Evolutionary conservation across 495 filamentous ascomycete species (phyloP).

Genomic region (Penicillium manginii): DNA sequence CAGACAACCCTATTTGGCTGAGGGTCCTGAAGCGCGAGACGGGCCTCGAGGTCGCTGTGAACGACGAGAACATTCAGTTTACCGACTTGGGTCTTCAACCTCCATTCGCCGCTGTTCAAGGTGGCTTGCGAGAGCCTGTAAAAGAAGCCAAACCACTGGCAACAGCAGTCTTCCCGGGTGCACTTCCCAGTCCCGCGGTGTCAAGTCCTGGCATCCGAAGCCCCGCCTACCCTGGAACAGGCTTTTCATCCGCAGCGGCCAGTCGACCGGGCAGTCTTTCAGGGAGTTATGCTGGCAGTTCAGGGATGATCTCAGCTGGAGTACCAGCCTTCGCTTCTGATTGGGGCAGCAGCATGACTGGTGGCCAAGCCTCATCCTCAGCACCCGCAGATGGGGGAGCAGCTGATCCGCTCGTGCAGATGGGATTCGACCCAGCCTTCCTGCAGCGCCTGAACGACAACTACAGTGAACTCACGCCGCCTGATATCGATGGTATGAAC

Average conservation of each 20-base stretch:
- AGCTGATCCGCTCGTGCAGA: constrained; percentile 44
- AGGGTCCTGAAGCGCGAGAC: constrained; percentile 67
- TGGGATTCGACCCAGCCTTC: constrained; percentile 49
- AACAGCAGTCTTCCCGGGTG: constrained; percentile 25
- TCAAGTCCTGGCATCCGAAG: constrained; percentile 43
- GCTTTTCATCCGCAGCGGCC: constrained; percentile 40
- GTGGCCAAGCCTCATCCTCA: constrained; percentile 34
- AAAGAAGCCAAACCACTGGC: constrained; percentile 38
- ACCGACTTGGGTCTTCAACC: constrained; percentile 45
- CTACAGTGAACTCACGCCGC: constrained; percentile 36
- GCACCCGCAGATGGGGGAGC: constrained; percentile 34
- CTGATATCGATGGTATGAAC: constrained; percentile 29
- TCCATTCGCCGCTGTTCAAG: constrained; percentile 41
- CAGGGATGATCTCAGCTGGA: constrained; percentile 36
- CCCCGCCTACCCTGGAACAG: constrained; percentile 38
- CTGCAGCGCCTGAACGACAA: constrained; percentile 42
- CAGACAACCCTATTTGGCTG: constrained; percentile 68
- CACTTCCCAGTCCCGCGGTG: constrained; percentile 32
- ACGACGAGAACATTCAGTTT: constrained; percentile 40
- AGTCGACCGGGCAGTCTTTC: constrained; percentile 44
- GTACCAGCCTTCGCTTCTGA: constrained; percentile 40
- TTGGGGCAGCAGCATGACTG: constrained; percentile 41
- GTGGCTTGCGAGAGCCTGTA: constrained; percentile 35
- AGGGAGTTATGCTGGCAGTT: constrained; percentile 45
- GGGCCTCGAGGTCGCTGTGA: constrained; percentile 48